A percentile compares a stretch with the other conserved stretches of the same genome.
Evolutionary conservation across 148 eudicot species (phyloP).

Genomic region (Suaeda aralocaspica): DNA sequence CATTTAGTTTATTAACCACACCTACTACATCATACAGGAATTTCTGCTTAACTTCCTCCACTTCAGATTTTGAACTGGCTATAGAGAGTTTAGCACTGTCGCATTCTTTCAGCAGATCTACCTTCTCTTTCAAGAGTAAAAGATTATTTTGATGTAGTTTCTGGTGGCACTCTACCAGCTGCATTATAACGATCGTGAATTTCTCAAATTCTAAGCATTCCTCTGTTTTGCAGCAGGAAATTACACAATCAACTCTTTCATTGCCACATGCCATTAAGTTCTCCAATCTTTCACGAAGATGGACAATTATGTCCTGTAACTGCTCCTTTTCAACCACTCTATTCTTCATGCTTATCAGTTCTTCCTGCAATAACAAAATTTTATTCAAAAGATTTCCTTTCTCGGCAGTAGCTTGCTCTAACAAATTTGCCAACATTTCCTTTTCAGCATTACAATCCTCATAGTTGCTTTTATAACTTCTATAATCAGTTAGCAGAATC

Average conservation of each 20-base stretch:
- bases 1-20: constrained; percentile 43
- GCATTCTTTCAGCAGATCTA: constrained; percentile 41
- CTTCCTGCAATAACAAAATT: constrained; percentile 43
- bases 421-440: constrained; percentile 36
- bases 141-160: constrained; percentile 31
- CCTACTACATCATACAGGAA: constrained; percentile 44
- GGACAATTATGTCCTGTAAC: constrained; percentile 38
- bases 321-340: constrained; percentile 40
- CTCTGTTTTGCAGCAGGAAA: constrained; percentile 16
- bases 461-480: constrained; percentile 43
- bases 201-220: constrained; percentile 22
- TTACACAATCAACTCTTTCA: constrained; percentile 23
- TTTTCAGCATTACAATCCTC: constrained; percentile 56
- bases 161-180: constrained; percentile 52
- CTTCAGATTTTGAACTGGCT: constrained; percentile 39
- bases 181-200: constrained; percentile 28
- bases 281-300: constrained; percentile 48
- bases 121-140: constrained; percentile 54
- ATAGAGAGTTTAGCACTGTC: constrained; percentile 41
- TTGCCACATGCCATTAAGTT: constrained; percentile 36
- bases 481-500: constrained; percentile 37
- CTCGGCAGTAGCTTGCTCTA: constrained; percentile 37
- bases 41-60: constrained; percentile 42
- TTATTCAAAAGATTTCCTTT: constrained; percentile 41
- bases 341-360: constrained; percentile 38